Conservation (phyloP, 805 yeast species). For the Limtongia smithiae region DNA sequence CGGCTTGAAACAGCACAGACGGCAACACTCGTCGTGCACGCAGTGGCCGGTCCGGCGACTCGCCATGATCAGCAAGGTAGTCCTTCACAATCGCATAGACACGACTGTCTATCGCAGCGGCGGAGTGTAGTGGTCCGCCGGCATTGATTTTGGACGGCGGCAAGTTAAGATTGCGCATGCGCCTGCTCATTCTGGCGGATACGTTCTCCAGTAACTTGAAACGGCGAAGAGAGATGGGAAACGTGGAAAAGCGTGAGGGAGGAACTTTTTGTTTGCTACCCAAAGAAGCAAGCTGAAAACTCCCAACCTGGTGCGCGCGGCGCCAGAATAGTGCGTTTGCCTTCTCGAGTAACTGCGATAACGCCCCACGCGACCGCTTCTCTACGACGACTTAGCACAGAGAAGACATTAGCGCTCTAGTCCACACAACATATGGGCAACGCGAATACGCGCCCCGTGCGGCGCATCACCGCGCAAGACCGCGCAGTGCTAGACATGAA, state of each 20-base stretch:
- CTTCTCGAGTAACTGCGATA: no score
- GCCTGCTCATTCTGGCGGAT: constrained; percentile 14
- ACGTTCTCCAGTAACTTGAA: no score
- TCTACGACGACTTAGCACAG: no score
- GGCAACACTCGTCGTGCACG: constrained; percentile 13
- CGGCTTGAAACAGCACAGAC: constrained; percentile 21
- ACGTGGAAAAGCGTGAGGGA: no score
- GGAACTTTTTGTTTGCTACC: not conserved
- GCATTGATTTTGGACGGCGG: not conserved
- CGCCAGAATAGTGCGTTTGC: no score
- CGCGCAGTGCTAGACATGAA: constrained; percentile 82
- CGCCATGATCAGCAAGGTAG: constrained; percentile 24
- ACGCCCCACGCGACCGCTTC: no score
- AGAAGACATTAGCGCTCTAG: no score
- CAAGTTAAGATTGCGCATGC: constrained; percentile 14
- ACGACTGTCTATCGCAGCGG: constrained; percentile 17
- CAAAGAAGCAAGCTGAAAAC: not conserved
- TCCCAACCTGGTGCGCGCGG: not conserved
- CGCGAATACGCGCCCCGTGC: constrained; percentile 28
- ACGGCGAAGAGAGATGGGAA: no score
- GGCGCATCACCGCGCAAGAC: constrained; percentile 75
- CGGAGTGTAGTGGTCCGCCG: constrained; percentile 10
- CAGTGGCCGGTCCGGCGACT: not conserved
- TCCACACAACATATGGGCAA: constrained; percentile 38
- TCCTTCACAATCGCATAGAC: constrained; percentile 34